Conservation (phyloP, 495 filamentous ascomycete genomes). For the Xylaria castorea region DNA sequence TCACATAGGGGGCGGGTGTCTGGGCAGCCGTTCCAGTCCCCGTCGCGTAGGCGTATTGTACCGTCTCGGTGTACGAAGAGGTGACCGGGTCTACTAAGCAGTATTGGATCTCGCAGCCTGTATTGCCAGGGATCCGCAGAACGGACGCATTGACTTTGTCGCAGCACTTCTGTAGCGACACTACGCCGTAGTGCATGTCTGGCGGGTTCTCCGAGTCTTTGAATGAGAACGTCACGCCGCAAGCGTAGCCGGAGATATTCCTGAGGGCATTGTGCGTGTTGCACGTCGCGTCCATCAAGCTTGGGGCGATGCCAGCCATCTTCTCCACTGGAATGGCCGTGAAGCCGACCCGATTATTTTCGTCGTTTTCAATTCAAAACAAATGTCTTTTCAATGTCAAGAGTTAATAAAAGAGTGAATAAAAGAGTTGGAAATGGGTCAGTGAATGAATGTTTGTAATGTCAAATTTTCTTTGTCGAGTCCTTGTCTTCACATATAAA, state of each 20-base stretch:
- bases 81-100: conserved; percentile 29
- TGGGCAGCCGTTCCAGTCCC: conserved; percentile 28
- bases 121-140: conserved; percentile 38
- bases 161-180: conserved; percentile 35
- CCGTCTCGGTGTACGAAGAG: conserved; percentile 23
- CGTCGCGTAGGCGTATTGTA: conserved; percentile 23
- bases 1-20: conserved; percentile 27
- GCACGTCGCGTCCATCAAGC: conserved; percentile 31
- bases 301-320: conserved; percentile 32
- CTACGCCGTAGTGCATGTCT: conserved; percentile 39
- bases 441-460: background rate
- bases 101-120: conserved; percentile 39
- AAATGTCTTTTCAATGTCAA: background rate
- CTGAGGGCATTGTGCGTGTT: conserved; percentile 37
- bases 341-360: background rate
- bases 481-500: background rate
- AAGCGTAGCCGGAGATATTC: conserved; percentile 35
- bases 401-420: no score
- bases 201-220: conserved; percentile 28
- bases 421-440: background rate
- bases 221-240: conserved; percentile 35
- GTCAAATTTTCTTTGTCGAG: background rate
- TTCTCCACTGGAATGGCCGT: background rate
- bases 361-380: background rate
- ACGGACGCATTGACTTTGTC: conserved; percentile 29